Conservation (phyloP, 2,329 filamentous ascomycete species). For the Aspergillus pseudonomiae region DNA sequence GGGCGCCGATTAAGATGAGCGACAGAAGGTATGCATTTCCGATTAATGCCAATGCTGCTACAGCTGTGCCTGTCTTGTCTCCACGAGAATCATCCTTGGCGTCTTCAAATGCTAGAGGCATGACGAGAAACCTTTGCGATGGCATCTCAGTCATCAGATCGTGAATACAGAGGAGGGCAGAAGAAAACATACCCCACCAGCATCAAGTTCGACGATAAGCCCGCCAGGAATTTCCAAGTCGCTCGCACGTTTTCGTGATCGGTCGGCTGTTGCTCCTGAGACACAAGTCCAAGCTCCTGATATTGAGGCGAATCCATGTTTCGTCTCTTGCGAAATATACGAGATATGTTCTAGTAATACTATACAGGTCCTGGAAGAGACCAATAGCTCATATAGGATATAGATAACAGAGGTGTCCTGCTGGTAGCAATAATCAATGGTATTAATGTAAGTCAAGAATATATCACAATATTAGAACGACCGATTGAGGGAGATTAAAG, state of each 20-base stretch:
- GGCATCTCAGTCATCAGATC: background rate
- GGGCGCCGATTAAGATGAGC: conserved; percentile 28
- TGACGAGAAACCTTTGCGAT: conserved; percentile 31
- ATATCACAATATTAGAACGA: background rate
- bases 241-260: conserved; percentile 10
- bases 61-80: conserved; percentile 27
- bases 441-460: background rate
- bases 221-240: conserved; percentile 30
- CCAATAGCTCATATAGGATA: background rate
- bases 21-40: conserved; percentile 30
- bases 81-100: conserved; percentile 21
- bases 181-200: conserved; percentile 34
- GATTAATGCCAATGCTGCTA: conserved; percentile 32
- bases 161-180: background rate
- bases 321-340: background rate
- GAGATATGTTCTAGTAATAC: background rate
- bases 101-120: conserved; percentile 32
- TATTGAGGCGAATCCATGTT: conserved; percentile 11
- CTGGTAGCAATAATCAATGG: background rate
- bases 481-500: background rate
- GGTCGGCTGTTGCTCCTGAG: conserved; percentile 13
- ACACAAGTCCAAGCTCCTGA: conserved; percentile 15
- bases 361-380: background rate
- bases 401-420: background rate
- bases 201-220: conserved; percentile 29